Evolutionary conservation across 1,284 basidiomycete species (phyloP).

Genomic region (Puccinia triticina): DNA sequence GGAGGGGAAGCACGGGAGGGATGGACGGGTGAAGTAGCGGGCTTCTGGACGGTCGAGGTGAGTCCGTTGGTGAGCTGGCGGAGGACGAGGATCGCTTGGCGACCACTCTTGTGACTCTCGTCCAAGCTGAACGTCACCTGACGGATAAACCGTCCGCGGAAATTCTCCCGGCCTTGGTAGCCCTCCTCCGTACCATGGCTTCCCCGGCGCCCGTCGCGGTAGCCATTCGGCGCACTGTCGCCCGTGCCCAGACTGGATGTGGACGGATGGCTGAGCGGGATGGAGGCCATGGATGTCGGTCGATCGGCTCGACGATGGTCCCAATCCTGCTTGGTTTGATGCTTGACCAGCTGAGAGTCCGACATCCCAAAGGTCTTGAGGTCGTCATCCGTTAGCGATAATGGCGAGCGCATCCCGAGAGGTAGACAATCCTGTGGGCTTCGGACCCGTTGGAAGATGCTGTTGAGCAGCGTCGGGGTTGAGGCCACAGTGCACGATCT

Average conservation of each 20-base stretch:
- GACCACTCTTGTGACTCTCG: conserved; percentile 31
- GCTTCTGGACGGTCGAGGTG: conserved; percentile 2
- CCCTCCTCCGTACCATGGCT: not conserved
- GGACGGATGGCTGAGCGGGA: not conserved
- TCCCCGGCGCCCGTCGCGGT: not conserved
- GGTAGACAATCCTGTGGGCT: conserved; percentile 5
- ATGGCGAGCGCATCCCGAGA: not conserved
- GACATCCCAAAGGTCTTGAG: conserved; percentile 26
- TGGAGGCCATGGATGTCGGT: not conserved
- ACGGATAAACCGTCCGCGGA: conserved; percentile 26
- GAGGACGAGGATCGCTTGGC: conserved; percentile 12
- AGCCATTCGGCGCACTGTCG: not conserved
- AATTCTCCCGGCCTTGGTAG: not conserved
- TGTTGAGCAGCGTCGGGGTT: conserved; percentile 8
- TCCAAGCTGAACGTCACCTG: conserved; percentile 36
- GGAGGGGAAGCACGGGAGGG: not conserved
- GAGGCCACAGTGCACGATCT: conserved; percentile 26
- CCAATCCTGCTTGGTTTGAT: conserved; percentile 22
- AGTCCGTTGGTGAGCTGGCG: conserved; percentile 22
- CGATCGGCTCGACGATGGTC: not conserved
- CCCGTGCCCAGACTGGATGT: not conserved
- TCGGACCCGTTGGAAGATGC: conserved; percentile 26
- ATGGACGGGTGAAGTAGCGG: not conserved
- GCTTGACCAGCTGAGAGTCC: conserved; percentile 18
- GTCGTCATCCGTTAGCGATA: conserved; percentile 18